These are phyloP conservation scores for Fagus sylvatica DNA, from an alignment of 306 rosid species.

Conservation along the genomic window DNA sequence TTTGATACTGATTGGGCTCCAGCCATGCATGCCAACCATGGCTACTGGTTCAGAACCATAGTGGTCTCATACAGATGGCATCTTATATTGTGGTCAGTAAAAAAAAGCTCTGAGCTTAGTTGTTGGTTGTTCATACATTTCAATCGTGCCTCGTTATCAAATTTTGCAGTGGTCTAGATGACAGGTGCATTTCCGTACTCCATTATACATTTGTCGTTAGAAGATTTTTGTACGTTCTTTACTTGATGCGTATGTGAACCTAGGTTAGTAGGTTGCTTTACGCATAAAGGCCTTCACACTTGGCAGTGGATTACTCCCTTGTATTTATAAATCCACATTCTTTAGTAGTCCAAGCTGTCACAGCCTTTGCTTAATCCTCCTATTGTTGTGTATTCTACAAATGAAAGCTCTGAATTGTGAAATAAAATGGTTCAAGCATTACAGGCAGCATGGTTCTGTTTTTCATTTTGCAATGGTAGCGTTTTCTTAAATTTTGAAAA, in stretches of 20 bases:
- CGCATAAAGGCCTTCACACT: constrained; percentile 4
- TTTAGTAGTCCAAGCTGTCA: neutral
- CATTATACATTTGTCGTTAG: constrained; percentile 1
- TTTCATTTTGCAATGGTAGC: neutral
- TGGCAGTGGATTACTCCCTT: constrained; percentile 3
- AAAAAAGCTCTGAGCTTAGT: neutral
- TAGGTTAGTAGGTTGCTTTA: constrained; percentile 8
- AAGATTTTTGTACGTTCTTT: neutral
- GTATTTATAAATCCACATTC: neutral
- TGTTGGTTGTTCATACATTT: constrained; percentile 5
- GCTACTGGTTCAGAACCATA: neutral
- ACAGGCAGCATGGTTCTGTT: too few relatives aligned
- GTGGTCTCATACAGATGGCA: neutral
- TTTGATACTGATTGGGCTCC: neutral
- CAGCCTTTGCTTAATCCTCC: neutral
- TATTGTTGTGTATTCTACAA: neutral
- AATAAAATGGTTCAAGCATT: neutral
- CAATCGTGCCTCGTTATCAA: neutral
- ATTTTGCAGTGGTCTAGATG: constrained; percentile 8
- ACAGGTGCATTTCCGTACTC: constrained; percentile 23
- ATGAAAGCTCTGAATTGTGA: neutral
- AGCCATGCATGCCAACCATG: neutral
- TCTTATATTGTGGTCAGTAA: constrained; percentile 3
- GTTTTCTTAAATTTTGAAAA: neutral
- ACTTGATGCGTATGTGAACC: constrained; percentile 8